A percentile compares a stretch with the other conserved stretches of the same genome.
Conservation (phyloP, 1,284 basidiomycete species). For the Pseudozyma pruni region DNA sequence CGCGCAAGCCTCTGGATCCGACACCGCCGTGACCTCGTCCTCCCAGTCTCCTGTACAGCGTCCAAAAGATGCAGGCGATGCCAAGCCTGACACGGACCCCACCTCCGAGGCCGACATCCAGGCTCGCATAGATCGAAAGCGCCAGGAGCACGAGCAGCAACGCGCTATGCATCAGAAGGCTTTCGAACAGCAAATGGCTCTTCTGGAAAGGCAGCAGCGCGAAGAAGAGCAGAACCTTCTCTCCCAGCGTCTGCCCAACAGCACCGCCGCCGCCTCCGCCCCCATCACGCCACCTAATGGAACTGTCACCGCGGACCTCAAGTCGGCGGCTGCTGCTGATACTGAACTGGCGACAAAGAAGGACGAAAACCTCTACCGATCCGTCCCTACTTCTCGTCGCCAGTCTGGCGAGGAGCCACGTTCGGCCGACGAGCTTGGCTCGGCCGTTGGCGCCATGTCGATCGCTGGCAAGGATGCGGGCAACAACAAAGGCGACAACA, state of each 20-base stretch:
- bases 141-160: slow-evolving; percentile 57
- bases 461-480: slow-evolving; percentile 13
- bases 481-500: slow-evolving; percentile 17
- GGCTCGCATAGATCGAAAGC: slow-evolving; percentile 53
- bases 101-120: slow-evolving; percentile 38
- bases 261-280: slow-evolving; percentile 31
- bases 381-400: slow-evolving; percentile 49
- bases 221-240: slow-evolving; percentile 53
- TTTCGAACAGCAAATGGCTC: slow-evolving; percentile 57
- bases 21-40: slow-evolving; percentile 31
- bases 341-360: neutral
- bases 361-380: slow-evolving; percentile 29
- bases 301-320: slow-evolving; percentile 18
- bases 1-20: slow-evolving; percentile 16
- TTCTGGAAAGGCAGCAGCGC: slow-evolving; percentile 54
- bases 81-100: slow-evolving; percentile 1
- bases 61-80: slow-evolving; percentile 17
- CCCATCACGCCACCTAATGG: slow-evolving; percentile 47
- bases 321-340: slow-evolving; percentile 9
- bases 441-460: slow-evolving; percentile 32
- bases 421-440: slow-evolving; percentile 26
- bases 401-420: slow-evolving; percentile 17
- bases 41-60: slow-evolving; percentile 17
- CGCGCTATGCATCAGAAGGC: slow-evolving; percentile 54
- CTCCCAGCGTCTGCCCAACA: slow-evolving; percentile 14